Percentiles rank a stretch among this genome's conserved stretches.
These are phyloP conservation scores for Pseudozyma sp. DNA, from an alignment of 1,284 basidiomycete genomes.

Conservation along the genomic window DNA sequence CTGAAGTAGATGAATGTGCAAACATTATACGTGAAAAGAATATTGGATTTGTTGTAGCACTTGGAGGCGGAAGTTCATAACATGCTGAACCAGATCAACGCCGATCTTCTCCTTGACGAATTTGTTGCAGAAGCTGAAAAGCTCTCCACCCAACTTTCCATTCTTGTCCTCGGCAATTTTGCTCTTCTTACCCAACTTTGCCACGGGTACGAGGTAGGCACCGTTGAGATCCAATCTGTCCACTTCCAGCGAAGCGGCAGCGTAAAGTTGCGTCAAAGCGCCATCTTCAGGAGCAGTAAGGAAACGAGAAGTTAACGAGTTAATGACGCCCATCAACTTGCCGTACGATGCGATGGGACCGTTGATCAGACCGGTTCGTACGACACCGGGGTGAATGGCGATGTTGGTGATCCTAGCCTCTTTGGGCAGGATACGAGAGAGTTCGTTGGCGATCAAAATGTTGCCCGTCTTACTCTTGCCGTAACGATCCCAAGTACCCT, in stretches of 20 bases:
- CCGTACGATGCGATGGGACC: constrained; percentile 47
- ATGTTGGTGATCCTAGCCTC: constrained; percentile 39
- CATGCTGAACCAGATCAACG: constrained; percentile 29
- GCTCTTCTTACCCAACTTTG: constrained; percentile 46
- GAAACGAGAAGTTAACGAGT: constrained; percentile 29
- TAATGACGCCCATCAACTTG: constrained; percentile 15
- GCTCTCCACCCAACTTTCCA: constrained; percentile 37
- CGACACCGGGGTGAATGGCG: constrained; percentile 50
- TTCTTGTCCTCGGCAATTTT: constrained; percentile 40
- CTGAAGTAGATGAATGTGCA: too few species aligned
- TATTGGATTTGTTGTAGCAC: too few species aligned
- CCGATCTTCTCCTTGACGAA: constrained; percentile 46
- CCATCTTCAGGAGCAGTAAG: constrained; percentile 56
- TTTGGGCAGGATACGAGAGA: constrained; percentile 33
- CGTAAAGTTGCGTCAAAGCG: constrained; percentile 66
- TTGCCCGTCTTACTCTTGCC: constrained; percentile 54
- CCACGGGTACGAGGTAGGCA: constrained; percentile 62
- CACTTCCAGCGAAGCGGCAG: constrained; percentile 63
- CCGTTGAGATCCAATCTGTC: constrained; percentile 55
- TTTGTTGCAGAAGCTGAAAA: constrained; percentile 43
- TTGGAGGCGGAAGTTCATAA: neutral
- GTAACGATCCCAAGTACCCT: constrained; percentile 48
- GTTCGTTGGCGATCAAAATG: constrained; percentile 54
- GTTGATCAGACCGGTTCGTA: constrained; percentile 26
- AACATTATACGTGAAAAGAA: too few species aligned